Evolutionary conservation across 176 grass and related monocot species (phyloP), one percentile per base, ranked within the genome.

Genomic region (Areca catechu): DNA sequence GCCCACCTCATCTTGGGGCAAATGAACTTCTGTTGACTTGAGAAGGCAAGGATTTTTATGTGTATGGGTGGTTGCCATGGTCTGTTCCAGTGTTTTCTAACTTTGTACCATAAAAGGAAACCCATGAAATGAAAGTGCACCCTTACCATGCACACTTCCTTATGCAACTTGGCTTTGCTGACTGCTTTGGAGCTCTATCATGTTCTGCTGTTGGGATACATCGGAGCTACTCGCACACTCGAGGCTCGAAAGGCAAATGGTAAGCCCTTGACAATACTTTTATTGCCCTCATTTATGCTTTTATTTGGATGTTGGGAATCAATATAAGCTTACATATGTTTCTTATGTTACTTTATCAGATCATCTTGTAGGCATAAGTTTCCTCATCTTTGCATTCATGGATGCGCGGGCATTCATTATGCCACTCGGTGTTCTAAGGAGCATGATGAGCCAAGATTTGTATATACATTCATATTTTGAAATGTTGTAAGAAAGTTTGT

Each of bases 1-100:
- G 65, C 76, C 90, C 22, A 74, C 90, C 52, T 83, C 75, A 3
- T 76, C 90, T 49, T 81, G 90, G 86, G 81, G 66, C 70, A 72
- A 84, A 54, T 71, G 71, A 81, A 54, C 67, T 66, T 48, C 52
- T 68, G 66, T 72, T 63, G 22, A 75, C 56, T 71, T 4, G 56
- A 75, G 62, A 52, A 62, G 56, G 30, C 19, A 65, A 52, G 22
- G 49, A 52, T 10, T 1, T 10, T 70, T 61, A 24, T 22, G 68
- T 66, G 24, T 67, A 58, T 54, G 50, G 61, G 7, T 37, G 54
- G 18, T 68, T 68, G n/a, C 50, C 17, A 19, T 55, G 50, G 5
- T 34, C 50, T 22, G 25, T 18, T 20, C 37, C 25, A 56, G 22
- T 88, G 15, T 71, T 65, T 65, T 65, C 68, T 74, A 74, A 80